Evolutionary conservation across 352 stramenopile genomes (phyloP).

Genomic region (Globisporangium cederbergense): DNA sequence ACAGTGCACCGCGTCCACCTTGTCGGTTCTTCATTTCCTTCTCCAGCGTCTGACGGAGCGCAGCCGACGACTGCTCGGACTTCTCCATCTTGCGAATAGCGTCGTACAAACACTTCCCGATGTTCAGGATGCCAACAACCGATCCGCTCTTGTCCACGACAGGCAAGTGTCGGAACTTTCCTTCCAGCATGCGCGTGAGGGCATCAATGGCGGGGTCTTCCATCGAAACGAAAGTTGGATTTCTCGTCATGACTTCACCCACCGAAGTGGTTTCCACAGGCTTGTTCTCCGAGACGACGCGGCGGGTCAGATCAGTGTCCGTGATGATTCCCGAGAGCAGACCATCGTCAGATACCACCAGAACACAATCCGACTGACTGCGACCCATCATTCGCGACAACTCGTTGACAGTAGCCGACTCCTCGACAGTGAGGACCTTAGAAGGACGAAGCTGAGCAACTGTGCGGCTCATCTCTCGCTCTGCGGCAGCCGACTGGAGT

Average conservation of each 20-base stretch:
- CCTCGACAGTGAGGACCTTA: constrained; percentile 87
- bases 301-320: constrained; percentile 86
- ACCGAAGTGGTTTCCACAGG: constrained; percentile 67
- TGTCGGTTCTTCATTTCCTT: constrained; percentile 65
- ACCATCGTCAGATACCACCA: constrained; percentile 90
- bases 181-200: constrained; percentile 83
- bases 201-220: constrained; percentile 83
- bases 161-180: constrained; percentile 85
- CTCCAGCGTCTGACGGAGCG: constrained; percentile 73
- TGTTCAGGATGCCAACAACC: constrained; percentile 96
- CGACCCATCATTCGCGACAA: constrained; percentile 86
- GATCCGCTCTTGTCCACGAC: constrained; percentile 76
- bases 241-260: constrained; percentile 78
- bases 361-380: constrained; percentile 89
- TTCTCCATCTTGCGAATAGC: constrained; percentile 97
- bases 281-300: constrained; percentile 78
- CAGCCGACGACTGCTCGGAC: constrained; percentile 69
- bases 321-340: constrained; percentile 94
- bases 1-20: constrained; percentile 38
- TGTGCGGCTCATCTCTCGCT: constrained; percentile 72
- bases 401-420: constrained; percentile 81
- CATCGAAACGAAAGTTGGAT: constrained; percentile 81
- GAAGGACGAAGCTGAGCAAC: constrained; percentile 78
- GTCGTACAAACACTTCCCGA: constrained; percentile 98
- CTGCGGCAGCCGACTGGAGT: constrained; percentile 48